phyloP scores from a whole-genome alignment of 768 basidiomycete species.

The Lyophyllum shimeji region DNA sequence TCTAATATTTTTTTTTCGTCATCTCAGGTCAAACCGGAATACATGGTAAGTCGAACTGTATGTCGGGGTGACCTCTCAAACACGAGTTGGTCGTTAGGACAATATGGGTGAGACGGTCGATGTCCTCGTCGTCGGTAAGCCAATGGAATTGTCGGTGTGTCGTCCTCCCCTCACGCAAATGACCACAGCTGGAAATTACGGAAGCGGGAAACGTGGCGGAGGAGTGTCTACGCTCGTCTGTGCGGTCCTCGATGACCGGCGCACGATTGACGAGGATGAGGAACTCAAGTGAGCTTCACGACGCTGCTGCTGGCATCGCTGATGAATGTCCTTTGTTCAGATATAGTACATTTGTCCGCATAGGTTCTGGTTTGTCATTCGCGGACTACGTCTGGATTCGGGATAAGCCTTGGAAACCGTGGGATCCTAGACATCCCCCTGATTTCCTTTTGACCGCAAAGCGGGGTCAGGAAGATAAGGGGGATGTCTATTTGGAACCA shows the following conservation, averaged over 20 bases:
- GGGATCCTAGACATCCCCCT: slow-evolving; percentile 75
- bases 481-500: slow-evolving; percentile 89
- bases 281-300: slow-evolving; percentile 54
- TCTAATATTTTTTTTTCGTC: neutral
- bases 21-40: slow-evolving; percentile 77
- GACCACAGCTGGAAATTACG: slow-evolving; percentile 77
- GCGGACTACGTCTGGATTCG: slow-evolving; percentile 86
- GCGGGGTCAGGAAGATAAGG: slow-evolving; percentile 72
- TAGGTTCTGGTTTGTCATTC: slow-evolving; percentile 87
- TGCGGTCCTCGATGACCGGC: slow-evolving; percentile 80
- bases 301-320: neutral
- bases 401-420: slow-evolving; percentile 78
- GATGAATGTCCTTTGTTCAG: slow-evolving; percentile 35
- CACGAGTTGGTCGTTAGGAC: slow-evolving; percentile 50
- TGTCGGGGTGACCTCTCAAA: neutral
- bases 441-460: slow-evolving; percentile 63
- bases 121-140: slow-evolving; percentile 82
- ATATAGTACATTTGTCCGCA: slow-evolving; percentile 84
- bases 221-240: slow-evolving; percentile 89
- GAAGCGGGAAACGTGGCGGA: slow-evolving; percentile 81
- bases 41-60: slow-evolving; percentile 54
- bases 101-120: slow-evolving; percentile 93
- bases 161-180: neutral
- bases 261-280: slow-evolving; percentile 51
- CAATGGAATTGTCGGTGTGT: neutral